Percentiles rank a stretch among this genome's conserved stretches.
Conservation (phyloP, 2,329 filamentous ascomycete genomes). For the Alternaria hordeiaustralica region DNA sequence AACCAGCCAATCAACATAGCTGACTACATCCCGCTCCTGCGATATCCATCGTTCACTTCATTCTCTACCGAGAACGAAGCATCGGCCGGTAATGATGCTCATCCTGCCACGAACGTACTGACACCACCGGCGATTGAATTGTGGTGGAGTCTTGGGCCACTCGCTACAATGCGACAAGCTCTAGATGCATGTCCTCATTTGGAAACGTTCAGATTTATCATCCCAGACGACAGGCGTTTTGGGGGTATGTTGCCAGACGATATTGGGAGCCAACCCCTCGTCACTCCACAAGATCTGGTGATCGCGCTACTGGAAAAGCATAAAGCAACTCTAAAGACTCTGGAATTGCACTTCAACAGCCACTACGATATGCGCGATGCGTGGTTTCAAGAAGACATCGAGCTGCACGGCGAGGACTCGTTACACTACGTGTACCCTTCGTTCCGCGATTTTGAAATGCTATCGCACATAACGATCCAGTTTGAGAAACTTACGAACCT, state of each 20-base stretch:
- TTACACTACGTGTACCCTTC: not conserved
- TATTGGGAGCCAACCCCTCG: not conserved
- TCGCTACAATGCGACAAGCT: not conserved
- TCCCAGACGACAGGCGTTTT: not conserved
- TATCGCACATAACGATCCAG: constrained; percentile 1
- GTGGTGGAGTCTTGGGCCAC: constrained; percentile 2
- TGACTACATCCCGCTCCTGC: constrained; percentile 5
- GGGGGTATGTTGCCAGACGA: not conserved
- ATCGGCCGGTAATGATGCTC: not conserved
- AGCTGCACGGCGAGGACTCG: not conserved
- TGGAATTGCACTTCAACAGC: not conserved
- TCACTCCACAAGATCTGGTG: constrained; percentile 3
- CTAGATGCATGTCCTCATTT: not conserved
- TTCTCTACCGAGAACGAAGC: constrained; percentile 4
- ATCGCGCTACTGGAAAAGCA: constrained; percentile 7
- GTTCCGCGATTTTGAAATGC: not conserved
- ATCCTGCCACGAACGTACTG: not conserved
- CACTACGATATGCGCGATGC: not conserved
- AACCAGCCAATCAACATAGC: not conserved
- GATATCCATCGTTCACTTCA: constrained; percentile 1
- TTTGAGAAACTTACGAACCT: constrained; percentile 1
- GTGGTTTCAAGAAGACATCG: not conserved
- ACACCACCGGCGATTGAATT: not conserved
- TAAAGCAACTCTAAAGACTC: not conserved
- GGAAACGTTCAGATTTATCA: not conserved